Evolutionary conservation across 2,329 filamentous ascomycete genomes (phyloP).

Genomic region (Ilyonectria sp.): DNA sequence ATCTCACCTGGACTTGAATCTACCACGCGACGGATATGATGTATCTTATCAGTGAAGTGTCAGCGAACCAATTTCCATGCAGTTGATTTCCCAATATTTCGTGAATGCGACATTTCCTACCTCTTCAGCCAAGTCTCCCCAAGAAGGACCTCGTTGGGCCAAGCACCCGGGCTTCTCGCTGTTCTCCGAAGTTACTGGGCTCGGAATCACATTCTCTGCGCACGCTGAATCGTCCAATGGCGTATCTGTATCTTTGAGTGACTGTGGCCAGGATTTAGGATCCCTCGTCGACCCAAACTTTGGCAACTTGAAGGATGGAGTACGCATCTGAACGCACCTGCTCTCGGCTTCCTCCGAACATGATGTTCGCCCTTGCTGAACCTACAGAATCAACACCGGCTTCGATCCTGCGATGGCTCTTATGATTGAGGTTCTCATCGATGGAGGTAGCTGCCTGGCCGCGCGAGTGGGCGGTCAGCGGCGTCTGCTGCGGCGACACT

Average conservation of each 20-base stretch:
- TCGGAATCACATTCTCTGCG: background rate
- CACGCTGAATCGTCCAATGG: background rate
- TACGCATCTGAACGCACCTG: no score
- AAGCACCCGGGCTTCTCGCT: background rate
- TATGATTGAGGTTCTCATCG: background rate
- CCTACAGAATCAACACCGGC: no score
- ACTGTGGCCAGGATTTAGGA: no score
- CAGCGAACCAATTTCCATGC: background rate
- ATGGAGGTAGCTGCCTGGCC: background rate
- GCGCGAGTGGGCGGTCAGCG: background rate
- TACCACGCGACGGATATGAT: constrained; percentile 13
- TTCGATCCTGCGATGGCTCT: no score
- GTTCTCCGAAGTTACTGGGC: background rate
- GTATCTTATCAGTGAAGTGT: constrained; percentile 1
- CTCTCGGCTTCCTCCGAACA: no score
- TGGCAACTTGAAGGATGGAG: no score
- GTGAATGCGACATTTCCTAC: background rate
- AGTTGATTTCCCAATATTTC: background rate
- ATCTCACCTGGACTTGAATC: constrained; percentile 1
- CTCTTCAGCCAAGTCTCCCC: constrained; percentile 18
- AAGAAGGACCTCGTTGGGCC: background rate
- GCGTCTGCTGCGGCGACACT: background rate
- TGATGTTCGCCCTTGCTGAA: no score
- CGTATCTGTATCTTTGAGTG: no score
- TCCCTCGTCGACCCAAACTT: no score